Evolutionary conservation across 2,329 filamentous ascomycete species (phyloP), one percentile per base, ranked within the genome.

Genomic region (Epichloe typhina): DNA sequence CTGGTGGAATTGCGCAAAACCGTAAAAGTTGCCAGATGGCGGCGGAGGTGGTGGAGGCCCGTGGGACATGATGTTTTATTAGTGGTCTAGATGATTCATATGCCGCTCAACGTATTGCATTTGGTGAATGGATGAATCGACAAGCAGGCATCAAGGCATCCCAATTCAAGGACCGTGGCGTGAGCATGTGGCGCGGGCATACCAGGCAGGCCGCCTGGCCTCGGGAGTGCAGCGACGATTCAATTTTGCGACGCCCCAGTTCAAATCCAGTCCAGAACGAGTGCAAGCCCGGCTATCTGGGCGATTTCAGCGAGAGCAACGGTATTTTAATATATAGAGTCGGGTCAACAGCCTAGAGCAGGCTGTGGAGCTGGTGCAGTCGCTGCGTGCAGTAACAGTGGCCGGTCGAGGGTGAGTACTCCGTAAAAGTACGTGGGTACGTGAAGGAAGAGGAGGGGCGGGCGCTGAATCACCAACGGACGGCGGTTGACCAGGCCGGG

Each of bases 51-150:
- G 52, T 36, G 52, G 51, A 5, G 50, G 52, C 23, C 47, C 46
- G 44, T 52, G 50, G 19, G 50, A 52, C 52, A 54, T 54, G 50
- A 40, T 53, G 47, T n/a, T 42, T 49, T 26, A 43, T 49, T 26
- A 37, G 40, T 37, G 36, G 26, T 35, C 37, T 26, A 12, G 37
- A 48, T 12, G 8, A 5, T 17, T 40, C n/a, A 12, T 47, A 47
- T 41, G 41, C 13, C 8, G 44, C 44, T 46, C 44, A 17, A 41
- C 21, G 36, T 48, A 49, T 43, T 44, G 50, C 50, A 47, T 51
- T 39, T 41, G 45, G 33, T 40, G 42, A 41, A 35, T n/a, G 44
- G 43, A 21, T 36, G 9, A 36, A 33, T 45, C 15, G 26, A 42
- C 9, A 21, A 21, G 43, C 38, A 47, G 50, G 19, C 17, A 15